Percentiles rank a stretch among this genome's conserved stretches.
Conservation (phyloP, 2,329 filamentous ascomycete species). For the Cladosporium velox region DNA sequence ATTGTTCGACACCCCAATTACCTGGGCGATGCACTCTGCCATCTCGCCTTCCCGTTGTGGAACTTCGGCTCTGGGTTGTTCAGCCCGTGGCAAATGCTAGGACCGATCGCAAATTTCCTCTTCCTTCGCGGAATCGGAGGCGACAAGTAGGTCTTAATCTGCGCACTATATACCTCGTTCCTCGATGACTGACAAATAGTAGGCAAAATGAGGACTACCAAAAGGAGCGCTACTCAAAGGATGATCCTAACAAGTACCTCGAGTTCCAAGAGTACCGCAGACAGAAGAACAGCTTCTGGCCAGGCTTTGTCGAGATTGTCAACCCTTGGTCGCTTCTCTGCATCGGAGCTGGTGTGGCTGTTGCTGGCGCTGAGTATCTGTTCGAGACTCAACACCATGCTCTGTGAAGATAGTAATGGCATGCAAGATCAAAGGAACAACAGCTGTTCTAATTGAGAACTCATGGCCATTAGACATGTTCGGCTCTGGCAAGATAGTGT, state of each 20-base stretch:
- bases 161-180: neutral
- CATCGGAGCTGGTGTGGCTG: slow-evolving; percentile 52
- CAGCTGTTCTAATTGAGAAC: neutral
- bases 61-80: slow-evolving; percentile 58
- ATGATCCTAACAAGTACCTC: slow-evolving; percentile 54
- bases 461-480: neutral
- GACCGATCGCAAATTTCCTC: slow-evolving; percentile 59
- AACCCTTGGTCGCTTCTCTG: slow-evolving; percentile 62
- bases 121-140: slow-evolving; percentile 61
- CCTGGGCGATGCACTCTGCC: slow-evolving; percentile 61
- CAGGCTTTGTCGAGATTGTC: slow-evolving; percentile 48
- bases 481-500: neutral
- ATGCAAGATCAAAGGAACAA: neutral
- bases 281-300: slow-evolving; percentile 64
- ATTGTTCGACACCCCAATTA: slow-evolving; percentile 65
- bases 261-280: slow-evolving; percentile 55
- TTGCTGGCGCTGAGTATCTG: slow-evolving; percentile 35
- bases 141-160: slow-evolving; percentile 40
- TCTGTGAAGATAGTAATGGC: neutral
- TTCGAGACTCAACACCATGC: neutral
- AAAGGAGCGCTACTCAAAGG: slow-evolving; percentile 54
- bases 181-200: neutral
- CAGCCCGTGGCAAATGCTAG: slow-evolving; percentile 57
- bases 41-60: slow-evolving; percentile 60
- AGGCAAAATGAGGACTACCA: slow-evolving; percentile 56